Base-by-base conservation (phyloP, 768 basidiomycete genomes). In the Naganishia kalamii region DNA sequence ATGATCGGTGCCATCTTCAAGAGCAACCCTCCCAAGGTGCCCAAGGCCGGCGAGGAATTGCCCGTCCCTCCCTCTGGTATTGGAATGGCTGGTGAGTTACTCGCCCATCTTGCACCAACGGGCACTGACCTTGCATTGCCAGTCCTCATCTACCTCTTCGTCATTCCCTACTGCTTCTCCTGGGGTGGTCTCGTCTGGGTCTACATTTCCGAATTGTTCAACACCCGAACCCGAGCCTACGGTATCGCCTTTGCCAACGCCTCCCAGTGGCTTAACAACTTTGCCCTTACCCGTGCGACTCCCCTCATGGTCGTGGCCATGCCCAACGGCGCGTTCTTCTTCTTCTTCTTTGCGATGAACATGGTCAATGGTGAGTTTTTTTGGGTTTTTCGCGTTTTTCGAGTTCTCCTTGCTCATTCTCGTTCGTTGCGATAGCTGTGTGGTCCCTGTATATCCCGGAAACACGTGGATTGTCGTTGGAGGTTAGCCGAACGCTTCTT, bases 1-100 rank as follows among this genome's bases (percentile, higher is more conserved):
- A 88, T 91, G 77, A 84, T 91, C 70, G 90, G 89, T 21, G 87
- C 89, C 17, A 83, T 91, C 66, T 83, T 90, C 75, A 89, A 89
- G 80, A 86, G 86, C 1, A 84, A 88, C 75, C 87, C 65, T 15
- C 73, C 75, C 23, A 48, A 65, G 59, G 83, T 84, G 0, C 81
- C 81, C 3, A 57, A 57, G 54, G 37, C 54, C 17, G 54, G 54
- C 3, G 70, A 63, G 8, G 65, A 80, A 0, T 46, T 32, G 30
- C 64, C 64, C 1, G 71, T 80, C 6, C 74, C 72, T 15, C 41
- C 85, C 0, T 82, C 85, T 19, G 81, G 81, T 1, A 85, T 87
- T 74, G 90, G 83, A 0, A 92, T 91, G 90, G 89, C 90, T 3
- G 54, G 54, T 57, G 27, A 41, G 54, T 57, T 17, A 41, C 37